Base-by-base conservation (phyloP, 345 rosid species). In the Dipteronia dyeriana region DNA sequence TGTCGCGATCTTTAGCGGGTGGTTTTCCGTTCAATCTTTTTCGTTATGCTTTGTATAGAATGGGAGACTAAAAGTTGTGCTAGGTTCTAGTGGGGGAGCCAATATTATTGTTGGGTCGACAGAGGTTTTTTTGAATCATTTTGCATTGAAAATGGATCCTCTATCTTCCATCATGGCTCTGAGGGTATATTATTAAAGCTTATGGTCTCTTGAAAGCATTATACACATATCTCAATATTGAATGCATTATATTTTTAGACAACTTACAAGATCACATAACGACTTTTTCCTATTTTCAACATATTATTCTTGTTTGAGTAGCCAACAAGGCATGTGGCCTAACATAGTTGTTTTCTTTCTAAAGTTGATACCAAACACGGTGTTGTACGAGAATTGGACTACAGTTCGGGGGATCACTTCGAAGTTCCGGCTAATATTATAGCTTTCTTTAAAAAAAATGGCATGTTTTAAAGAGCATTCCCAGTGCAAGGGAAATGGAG, bases 31-130 rank as follows among this genome's bases (percentile, higher is more conserved):
- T 49, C 17, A 49, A 49, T 49, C 53, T n/a, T 49, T 49, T 39
- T 34, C 12, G 1, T 19, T 9, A 31, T 45, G 20, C n/a, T 43
- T 31, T 22, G 11, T 22, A 9, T 39, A 91, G 95, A 86, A 88
- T 20, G 88, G 74, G 70, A 79, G 83, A 74, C 83, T 88, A 79
- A 88, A 79, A 82, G 91, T 83, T 3, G 89, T 85, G 19, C 29
- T 88, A 25, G 96, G 96, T 39, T 92, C 88, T 6, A 90, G 93
- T 26, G 96, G 96, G 59, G 96, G 92, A 73, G 75, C 78, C 43
- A 82, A 78, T 74, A 90, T 91, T 75, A 87, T 88, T 47, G 89
- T 87, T 1, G 90, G 85, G 39, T 79, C 87, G 53, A 80, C 87
- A 0, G 84, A 85, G 78, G 93, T 91, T 75, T 81, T 85, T 51